Base-by-base conservation (phyloP, 2,329 filamentous ascomycete genomes). In the Lachnellula willkommii region DNA sequence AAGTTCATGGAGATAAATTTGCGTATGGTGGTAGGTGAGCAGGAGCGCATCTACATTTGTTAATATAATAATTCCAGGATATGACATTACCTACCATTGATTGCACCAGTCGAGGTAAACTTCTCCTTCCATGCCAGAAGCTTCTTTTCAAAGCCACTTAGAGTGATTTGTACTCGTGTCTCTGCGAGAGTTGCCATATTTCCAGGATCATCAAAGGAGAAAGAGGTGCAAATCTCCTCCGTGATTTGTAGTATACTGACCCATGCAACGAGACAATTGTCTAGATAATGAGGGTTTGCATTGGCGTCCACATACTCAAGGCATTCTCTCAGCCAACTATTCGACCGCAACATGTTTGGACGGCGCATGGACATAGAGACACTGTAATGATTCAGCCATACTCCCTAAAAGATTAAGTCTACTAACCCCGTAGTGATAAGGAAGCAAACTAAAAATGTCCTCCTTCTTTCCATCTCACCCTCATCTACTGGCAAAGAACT, bases 1-100 rank as follows among this genome's bases (percentile, higher is more conserved):
- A 42, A 81, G 74, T 65, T 84, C 82, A 61, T 84, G 78, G 47
- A 83, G 74, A 62, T 78, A 82, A 3, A 83, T 70, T 53, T 76
- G 76, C 36, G 79, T 65, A n/a, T 77, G 72, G 57, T 77, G 71
- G 56, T 80, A 76, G 49, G 76, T 71, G 4, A 80, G 22, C 22
- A 61, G 42, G 24, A 66, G 28, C 8, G 59, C 47, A 50, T 61
- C 60, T 62, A 22, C 24, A 12, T 35, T 8, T 9, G 11, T 60
- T n/a, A 60, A 52, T 42, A 26, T 4, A 24, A 15, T 42, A 12
- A 49, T n/a, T 4, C 20, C 8, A 43, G 22, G 17, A 47, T 26
- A 20, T 12, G 20, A 15, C 3, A 6, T 15, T 11, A 49, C 50
- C 26, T 59, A 64, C 62, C 50, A 53, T 58, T 64, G 15, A 58